Evolutionary conservation across 208 protist species (phyloP).

Genomic region (Leptomonas pyrrhocoris): DNA sequence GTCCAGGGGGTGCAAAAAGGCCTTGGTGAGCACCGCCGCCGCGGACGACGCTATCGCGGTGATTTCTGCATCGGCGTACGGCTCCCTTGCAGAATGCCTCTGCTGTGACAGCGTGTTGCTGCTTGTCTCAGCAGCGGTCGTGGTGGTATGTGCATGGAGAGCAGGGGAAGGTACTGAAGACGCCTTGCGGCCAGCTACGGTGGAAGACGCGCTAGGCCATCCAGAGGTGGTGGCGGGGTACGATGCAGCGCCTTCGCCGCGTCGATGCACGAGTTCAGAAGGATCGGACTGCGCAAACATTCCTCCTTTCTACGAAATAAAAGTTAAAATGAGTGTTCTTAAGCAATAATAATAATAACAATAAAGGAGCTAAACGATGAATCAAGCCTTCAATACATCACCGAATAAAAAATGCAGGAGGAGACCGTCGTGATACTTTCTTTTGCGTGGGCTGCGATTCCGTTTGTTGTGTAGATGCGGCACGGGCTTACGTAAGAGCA

Average conservation of each 20-base stretch:
- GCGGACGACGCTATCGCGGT: conserved; percentile 50
- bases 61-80: conserved; percentile 22
- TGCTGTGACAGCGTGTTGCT: not conserved
- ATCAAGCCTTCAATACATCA: no score
- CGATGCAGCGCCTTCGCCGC: not conserved
- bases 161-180: not conserved
- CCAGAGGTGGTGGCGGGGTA: not conserved
- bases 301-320: not conserved
- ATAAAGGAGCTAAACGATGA: no score
- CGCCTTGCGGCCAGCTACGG: not conserved
- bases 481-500: no score
- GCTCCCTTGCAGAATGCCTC: not conserved
- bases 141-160: not conserved
- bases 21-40: conserved; percentile 70
- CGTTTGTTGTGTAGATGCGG: no score
- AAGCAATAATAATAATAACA: not conserved
- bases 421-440: no score
- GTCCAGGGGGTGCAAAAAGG: conserved; percentile 80
- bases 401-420: no score
- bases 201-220: no score
- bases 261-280: conserved; percentile 2
- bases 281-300: conserved; percentile 9
- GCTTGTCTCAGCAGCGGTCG: not conserved
- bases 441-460: no score
- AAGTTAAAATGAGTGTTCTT: no score